Conservation (phyloP, 2,329 filamentous ascomycete species). For the Exophiala spinifera region DNA sequence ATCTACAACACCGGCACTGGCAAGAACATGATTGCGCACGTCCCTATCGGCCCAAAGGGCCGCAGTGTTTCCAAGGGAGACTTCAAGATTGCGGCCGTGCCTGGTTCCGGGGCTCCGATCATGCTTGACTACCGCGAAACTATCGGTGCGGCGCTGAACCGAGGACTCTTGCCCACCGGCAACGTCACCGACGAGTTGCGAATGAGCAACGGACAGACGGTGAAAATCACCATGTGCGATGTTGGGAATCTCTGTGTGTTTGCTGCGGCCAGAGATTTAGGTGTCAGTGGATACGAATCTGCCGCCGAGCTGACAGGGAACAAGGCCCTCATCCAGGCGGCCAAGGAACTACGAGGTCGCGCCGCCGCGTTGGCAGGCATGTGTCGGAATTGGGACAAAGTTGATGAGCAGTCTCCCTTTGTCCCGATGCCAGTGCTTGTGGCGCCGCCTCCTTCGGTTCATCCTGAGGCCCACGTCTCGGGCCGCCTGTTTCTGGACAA, state of each 20-base stretch:
- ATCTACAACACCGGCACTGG: conserved; percentile 23
- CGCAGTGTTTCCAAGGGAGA: neutral
- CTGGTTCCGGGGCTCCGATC: conserved; percentile 19
- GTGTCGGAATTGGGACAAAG: too few relatives aligned
- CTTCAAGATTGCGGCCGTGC: conserved; percentile 16
- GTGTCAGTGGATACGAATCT: conserved; percentile 4
- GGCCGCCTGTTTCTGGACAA: conserved; percentile 23
- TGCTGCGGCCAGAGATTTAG: conserved; percentile 20
- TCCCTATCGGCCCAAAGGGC: conserved; percentile 15
- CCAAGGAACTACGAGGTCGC: too few relatives aligned
- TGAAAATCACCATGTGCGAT: conserved; percentile 20
- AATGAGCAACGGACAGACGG: too few relatives aligned
- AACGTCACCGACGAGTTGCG: too few relatives aligned
- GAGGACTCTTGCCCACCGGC: too few relatives aligned
- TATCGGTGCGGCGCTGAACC: too few relatives aligned
- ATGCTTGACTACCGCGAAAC: conserved; percentile 27
- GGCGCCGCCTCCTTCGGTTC: too few relatives aligned
- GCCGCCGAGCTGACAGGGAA: too few relatives aligned
- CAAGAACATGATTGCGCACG: conserved; percentile 19
- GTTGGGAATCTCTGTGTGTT: conserved; percentile 21
- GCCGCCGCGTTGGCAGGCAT: too few relatives aligned
- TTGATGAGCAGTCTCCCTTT: too few relatives aligned
- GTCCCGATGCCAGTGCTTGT: too few relatives aligned
- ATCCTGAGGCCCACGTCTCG: conserved; percentile 12
- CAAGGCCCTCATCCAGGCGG: too few relatives aligned